Evolutionary conservation across 1,284 basidiomycete species (phyloP), one percentile per base, ranked within the genome.

Genomic region (Ustilago shanxiensis): DNA sequence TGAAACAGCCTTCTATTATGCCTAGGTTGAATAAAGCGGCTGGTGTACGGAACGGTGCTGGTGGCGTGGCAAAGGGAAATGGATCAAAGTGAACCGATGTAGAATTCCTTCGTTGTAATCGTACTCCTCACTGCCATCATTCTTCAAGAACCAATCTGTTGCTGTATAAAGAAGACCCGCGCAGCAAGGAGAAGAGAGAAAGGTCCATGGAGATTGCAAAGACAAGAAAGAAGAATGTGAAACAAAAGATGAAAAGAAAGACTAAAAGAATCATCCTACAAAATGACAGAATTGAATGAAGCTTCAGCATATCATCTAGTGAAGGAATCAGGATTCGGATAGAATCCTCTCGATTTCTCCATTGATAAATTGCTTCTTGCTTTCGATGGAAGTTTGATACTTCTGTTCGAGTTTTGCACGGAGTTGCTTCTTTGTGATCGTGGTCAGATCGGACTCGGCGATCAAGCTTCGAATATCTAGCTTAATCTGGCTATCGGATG

Each of bases 291-390:
- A 53, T 6, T 24, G 20, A 54, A 9, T 16, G 33, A 20, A 22
- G 18, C n/a, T n/a, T n/a, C n/a, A n/a, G n/a, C n/a, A n/a, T n/a
- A n/a, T n/a, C n/a, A n/a, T n/a, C n/a, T n/a, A 6, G 20, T 24
- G 37, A 39, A 39, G 3, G 41, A 20, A 49, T 53, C 31, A 77
- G 6, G 66, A 65, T 50, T 77, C 75, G 22, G 70, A 60, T 10
- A 82, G 61, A 37, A 79, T 63, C 1, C 66, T 61, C 37, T 84
- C 83, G 28, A 85, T 84, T 57, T 81, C 76, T 29, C 51, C 60
- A 54, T 84, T 85, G 66, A 85, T 71, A 47, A 82, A 84, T 9
- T 77, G 70, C 60, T 85, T 85, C 62, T 84, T 85, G 11, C 55
- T 39, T 10, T 78, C 78, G 59, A 85, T 79, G 24, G 79, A 57